Conservation (phyloP, 257 asterid genomes). For the Solanum clarkiae region DNA sequence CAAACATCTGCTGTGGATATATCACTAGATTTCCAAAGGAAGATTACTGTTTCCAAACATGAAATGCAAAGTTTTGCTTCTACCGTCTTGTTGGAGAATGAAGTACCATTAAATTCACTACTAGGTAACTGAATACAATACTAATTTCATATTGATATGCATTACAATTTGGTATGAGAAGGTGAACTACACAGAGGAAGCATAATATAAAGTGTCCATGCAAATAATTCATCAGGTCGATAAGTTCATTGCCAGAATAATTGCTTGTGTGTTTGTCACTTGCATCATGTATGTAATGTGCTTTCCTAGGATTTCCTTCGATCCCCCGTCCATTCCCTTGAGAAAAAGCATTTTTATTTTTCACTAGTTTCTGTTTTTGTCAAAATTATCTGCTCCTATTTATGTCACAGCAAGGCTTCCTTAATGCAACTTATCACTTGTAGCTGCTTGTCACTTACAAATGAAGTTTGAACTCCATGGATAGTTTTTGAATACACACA, state of each 20-base stretch:
- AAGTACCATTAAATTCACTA: slow-evolving; percentile 33
- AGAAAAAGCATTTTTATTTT: background rate
- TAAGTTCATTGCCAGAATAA: background rate
- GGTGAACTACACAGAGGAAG: background rate
- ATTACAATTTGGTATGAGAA: background rate
- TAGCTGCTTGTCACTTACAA: background rate
- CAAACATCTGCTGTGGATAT: slow-evolving; percentile 17
- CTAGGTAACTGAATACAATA: slow-evolving; percentile 25
- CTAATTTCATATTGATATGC: background rate
- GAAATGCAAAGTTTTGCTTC: slow-evolving; percentile 35
- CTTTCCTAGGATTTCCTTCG: background rate
- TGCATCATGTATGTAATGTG: background rate
- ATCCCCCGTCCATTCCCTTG: background rate
- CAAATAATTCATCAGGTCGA: background rate
- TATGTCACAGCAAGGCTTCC: background rate
- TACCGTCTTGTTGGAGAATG: slow-evolving; percentile 17
- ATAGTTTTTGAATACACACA: background rate
- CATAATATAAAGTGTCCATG: background rate
- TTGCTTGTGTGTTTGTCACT: background rate
- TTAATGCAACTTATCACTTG: background rate
- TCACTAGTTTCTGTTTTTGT: background rate
- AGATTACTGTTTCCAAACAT: slow-evolving; percentile 50
- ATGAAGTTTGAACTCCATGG: background rate
- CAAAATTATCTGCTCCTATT: background rate
- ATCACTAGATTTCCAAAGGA: slow-evolving; percentile 65